Evolutionary conservation across 768 basidiomycete genomes (phyloP), one percentile per base, ranked within the genome.

Genomic region (Lactarius indigo): DNA sequence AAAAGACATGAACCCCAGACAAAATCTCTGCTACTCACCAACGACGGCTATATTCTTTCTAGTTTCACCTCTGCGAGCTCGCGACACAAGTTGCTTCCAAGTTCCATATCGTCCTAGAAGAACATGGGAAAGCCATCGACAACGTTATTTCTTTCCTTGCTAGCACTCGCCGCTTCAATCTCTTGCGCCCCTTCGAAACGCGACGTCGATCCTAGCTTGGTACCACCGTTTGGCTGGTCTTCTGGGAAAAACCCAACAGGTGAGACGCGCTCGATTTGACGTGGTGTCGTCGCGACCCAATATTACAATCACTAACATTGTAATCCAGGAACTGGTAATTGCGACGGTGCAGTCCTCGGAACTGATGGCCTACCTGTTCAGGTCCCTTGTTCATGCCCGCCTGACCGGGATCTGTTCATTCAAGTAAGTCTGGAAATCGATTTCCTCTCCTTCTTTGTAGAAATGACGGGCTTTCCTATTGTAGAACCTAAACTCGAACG

Each of bases 351-450:
- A 18, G 66, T 75, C 28, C 74, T 75, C 57, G 75, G 74, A 28
- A 68, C 76, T 3, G 69, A 76, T 41, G 76, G 75, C 57, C 65
- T 73, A 61, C 74, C 75, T 58, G 75, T 78, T 73, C 72, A 76
- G 69, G 75, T 81, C 63, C 79, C 79, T 18, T 81, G 79, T 73
- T 28, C 68, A 10, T 81, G 79, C 74, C 79, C 79, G 30, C 79
- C 79, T 12, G 68, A 66, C 52, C 75, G 74, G 56, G 62, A 55
- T 57, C 39, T 57, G 50, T 80, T 77, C 74, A 74, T 78, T 63
- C 56, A 69, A 28, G 77, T 76, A 33, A 57, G 17, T 20, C 33
- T 33, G 5, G 55, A 3, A 31, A 31, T 8, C 15, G 15, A 15
- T 8, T 13, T 39, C n/a, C 1, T 26, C 0, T 18, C 28, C 28